Evolutionary conservation across 768 basidiomycete species (phyloP), one percentile per base, ranked within the genome.

Genomic region (Mycena indigotica): DNA sequence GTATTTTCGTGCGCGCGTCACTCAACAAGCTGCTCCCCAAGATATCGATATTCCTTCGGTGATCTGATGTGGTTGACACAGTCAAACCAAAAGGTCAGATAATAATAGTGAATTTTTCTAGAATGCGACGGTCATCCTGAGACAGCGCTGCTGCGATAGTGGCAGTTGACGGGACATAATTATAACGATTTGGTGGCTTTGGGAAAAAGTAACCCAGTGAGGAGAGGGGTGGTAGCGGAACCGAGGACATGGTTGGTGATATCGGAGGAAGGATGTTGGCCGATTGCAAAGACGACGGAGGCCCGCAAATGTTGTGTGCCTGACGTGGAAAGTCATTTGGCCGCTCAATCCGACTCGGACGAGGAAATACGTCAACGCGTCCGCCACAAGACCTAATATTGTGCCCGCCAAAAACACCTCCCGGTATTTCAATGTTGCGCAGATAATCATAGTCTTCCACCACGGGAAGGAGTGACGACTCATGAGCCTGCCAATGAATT

Each of bases 401-500:
- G 13, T 48, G 46, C 10, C 79, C 80, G 12, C 76, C 68, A 61
- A 80, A 84, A 13, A 84, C 69, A 32, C 81, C 80, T 32, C 75
- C 70, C 1, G 83, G 83, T 23, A 83, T 73, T n/a, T 71, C 70
- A 54, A 84, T 69, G 46, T 68, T 72, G 50, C 75, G 74, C 45
- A 84, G 75, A 57, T 82, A 79, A 17, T 79, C 77, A 56, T 84
- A 84, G 63, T 77, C 77, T 50, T 83, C 80, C 30, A 84, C 69
- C 25, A 80, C 76, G n/a, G 84, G 83, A 28, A 84, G 72, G 19
- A 70, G 71, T 16, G 71, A 65, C 54, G 78, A 77, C 57, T 83
- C 80, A 58, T 30, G 30, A n/a, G 51, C 17, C 57, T 59, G 25
- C 45, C 8, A 13, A n/a, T n/a, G 12, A 40, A 1, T 29, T n/a